Conservation (phyloP, 352 stramenopile genomes). For the Globisporangium okanoganense region DNA sequence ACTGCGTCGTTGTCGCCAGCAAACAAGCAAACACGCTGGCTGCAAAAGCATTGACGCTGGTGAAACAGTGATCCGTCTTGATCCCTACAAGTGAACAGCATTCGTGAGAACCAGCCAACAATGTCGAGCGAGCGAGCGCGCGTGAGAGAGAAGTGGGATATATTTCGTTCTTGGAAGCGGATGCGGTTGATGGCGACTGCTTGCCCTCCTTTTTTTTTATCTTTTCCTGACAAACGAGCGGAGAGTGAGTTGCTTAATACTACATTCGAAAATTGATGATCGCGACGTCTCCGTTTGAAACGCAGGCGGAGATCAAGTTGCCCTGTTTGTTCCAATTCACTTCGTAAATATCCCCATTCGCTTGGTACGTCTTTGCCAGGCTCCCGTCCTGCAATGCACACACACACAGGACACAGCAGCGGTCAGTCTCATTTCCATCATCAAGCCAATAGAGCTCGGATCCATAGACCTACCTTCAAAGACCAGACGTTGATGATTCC, state of each 20-base stretch:
- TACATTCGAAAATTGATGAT: constrained; percentile 91
- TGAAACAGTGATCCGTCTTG: neutral
- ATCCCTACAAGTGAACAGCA: neutral
- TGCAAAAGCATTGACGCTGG: constrained; percentile 30
- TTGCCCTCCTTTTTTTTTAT: constrained; percentile 12
- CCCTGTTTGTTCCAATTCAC: constrained; percentile 96
- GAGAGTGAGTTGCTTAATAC: constrained; percentile 59
- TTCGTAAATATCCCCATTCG: constrained; percentile 97
- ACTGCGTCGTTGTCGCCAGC: constrained; percentile 85
- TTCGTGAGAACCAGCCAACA: constrained; percentile 4
- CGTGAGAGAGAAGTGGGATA: constrained; percentile 14
- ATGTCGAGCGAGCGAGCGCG: neutral
- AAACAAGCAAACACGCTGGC: constrained; percentile 28
- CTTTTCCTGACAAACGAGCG: constrained; percentile 7
- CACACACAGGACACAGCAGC: constrained; percentile 2
- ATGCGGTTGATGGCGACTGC: neutral
- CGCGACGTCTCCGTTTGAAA: constrained; percentile 82
- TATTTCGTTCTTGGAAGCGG: constrained; percentile 11
- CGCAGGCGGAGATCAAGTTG: constrained; percentile 82
- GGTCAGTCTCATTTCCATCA: constrained; percentile 25
- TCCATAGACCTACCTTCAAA: constrained; percentile 75
- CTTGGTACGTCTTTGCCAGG: constrained; percentile 87
- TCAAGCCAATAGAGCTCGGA: neutral
- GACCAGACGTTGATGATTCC: constrained; percentile 98
- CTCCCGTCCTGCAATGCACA: constrained; percentile 44